Conservation (phyloP, 176 grass and related monocot genomes). For the Stipa capillata region DNA sequence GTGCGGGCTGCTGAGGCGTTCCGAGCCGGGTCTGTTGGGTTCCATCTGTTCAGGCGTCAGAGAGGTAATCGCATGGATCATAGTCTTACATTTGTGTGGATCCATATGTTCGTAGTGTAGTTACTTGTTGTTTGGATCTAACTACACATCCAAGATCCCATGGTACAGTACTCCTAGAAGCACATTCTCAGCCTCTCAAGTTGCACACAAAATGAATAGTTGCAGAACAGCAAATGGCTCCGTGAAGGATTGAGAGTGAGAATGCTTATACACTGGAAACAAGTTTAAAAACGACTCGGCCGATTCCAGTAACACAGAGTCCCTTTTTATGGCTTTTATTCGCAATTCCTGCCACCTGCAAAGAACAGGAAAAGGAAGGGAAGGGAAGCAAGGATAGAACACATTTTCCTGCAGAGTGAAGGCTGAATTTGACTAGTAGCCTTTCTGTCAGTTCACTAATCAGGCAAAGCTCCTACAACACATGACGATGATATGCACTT, state of each 20-base stretch:
- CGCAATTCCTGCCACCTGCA: neutral
- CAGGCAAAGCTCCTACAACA: conserved; percentile 7
- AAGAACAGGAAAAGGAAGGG: neutral
- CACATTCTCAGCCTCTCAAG: neutral
- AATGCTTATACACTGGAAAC: neutral
- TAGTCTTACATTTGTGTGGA: neutral
- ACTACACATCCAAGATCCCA: neutral
- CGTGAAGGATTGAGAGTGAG: neutral
- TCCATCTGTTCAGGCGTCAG: too few relatives aligned
- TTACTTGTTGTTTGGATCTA: neutral
- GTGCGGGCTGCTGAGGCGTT: too few relatives aligned
- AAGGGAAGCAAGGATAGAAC: neutral
- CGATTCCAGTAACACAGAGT: neutral
- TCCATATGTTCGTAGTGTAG: neutral
- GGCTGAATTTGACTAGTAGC: conserved; percentile 10
- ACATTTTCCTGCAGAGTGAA: conserved; percentile 13
- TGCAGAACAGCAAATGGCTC: neutral
- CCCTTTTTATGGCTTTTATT: conserved; percentile 3
- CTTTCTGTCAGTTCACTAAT: conserved; percentile 18
- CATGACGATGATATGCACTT: conserved; percentile 11
- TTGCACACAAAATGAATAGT: neutral
- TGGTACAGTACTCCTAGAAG: neutral
- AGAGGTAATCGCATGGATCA: too few relatives aligned
- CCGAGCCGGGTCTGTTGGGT: too few relatives aligned
- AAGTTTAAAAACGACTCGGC: neutral